Evolutionary conservation across 2,329 filamentous ascomycete genomes (phyloP), one percentile per base, ranked within the genome.

Genomic region (Cryphonectria parasitica): DNA sequence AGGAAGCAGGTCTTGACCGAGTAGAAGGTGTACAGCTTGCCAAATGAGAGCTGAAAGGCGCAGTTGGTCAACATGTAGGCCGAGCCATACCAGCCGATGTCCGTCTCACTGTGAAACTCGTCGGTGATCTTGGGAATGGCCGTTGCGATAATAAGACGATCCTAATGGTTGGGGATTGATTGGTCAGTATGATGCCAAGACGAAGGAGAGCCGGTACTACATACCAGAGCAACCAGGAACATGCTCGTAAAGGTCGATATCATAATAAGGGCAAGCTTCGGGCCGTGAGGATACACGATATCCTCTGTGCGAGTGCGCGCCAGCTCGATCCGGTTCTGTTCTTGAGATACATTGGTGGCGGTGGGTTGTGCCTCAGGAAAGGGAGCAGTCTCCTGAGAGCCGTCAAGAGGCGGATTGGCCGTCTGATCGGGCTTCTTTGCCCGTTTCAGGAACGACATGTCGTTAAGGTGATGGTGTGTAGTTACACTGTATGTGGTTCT

Each of bases 81-180:
- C n/a, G 77, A 78, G 31, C 79, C 79, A 70, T 82, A 82, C 80
- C 80, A 82, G 39, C 80, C 79, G n/a, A 82, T 77, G 70, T 82
- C 80, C 6, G 75, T 75, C 3, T 81, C 75, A 10, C 79, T 80
- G 68, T 79, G 72, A 74, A 82, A 82, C 52, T 81, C 78, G 69
- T 81, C 77, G 2, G 80, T 81, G 74, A 81, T 82, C 63, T 76
- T 76, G 22, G 80, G 80, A 62, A 82, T 80, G n/a, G 80, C 81
- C 2, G 81, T 82, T 0, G 78, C 77, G 67, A 81, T 76, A 70
- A 81, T 81, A 31, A 80, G 74, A 17, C 79, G 77, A 74, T 82
- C 80, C 69, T 75, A 34, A 17, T 1, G 0, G 13, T 39, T 25
- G 34, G 34, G 34, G 1, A 34, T 3, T 39, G 1, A 34, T 3